Base-by-base conservation (phyloP, 306 rosid species). In the Aeschynomene evenia region DNA sequence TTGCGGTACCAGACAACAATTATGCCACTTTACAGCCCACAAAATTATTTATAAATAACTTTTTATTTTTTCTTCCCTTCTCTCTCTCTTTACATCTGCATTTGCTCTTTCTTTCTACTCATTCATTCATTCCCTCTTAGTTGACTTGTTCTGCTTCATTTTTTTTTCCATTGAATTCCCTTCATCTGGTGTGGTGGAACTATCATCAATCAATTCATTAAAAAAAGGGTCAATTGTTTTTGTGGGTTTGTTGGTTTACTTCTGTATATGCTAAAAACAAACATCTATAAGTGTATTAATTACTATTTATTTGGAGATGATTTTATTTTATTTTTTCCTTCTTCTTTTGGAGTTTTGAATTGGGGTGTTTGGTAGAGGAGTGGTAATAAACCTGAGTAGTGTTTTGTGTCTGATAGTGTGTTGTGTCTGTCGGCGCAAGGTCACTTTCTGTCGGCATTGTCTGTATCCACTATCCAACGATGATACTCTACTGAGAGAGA, bases 1-100 rank as follows among this genome's bases (percentile, higher is more conserved):
- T 90, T 82, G 96, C 87, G 68, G 85, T 84, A 86, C 73, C 75
- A 82, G 95, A 89, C 95, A 87, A 84, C 86, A 64, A 73, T 73
- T 85, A 79, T 87, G 71, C 92, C 74, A 85, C 98, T 92, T 86
- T 89, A 89, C 98, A 87, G 87, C 96, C 92, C 85, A 87, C 96
- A 76, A 79, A 51, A 21, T 24, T 26, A 16, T 60, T 37, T 28
- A 2, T 26, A 28, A 57, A 76, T 57, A 60, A 60, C 49, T 59
- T 9, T 22, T 55, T 24, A 37, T 51, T 52, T 28, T 14, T 52
- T 62, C 33, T 33, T 2, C 4, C 50, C 56, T 63, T 34, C 33
- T 42, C 24, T 59, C 42, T 64, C 66, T 63, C 58, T 46, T 34
- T 34, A 33, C 14, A 20, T 2, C 52, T 66, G 60, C 68, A 21